phyloP scores from a whole-genome alignment of 2,329 filamentous ascomycete species.

The Lachnellula subtilissima region DNA sequence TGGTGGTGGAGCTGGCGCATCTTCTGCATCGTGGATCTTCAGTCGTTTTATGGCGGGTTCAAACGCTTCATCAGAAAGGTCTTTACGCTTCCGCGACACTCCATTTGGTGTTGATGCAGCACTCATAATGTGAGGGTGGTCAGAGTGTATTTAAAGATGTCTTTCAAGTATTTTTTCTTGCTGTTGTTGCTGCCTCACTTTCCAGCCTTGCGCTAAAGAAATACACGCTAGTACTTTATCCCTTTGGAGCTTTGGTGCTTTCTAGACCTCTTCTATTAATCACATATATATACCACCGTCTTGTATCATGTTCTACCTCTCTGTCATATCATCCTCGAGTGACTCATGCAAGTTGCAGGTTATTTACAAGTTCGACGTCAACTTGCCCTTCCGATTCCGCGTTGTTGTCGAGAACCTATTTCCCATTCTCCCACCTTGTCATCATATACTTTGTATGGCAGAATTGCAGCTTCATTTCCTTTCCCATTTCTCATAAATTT shows the following conservation, averaged over 20 bases:
- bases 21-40: conserved; percentile 5
- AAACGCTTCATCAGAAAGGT: conserved; percentile 4
- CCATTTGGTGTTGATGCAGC: conserved; percentile 6
- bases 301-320: neutral
- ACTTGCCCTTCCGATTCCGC: neutral
- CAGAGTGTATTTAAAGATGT: neutral
- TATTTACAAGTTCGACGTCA: neutral
- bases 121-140: neutral
- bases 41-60: conserved; percentile 8
- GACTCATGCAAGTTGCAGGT: neutral
- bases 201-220: neutral
- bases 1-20: conserved; percentile 18
- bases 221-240: neutral
- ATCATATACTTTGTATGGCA: neutral
- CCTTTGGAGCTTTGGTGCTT: neutral
- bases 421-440: neutral
- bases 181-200: neutral
- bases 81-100: conserved; percentile 10
- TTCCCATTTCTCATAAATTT: neutral
- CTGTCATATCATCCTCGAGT: neutral
- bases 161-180: neutral
- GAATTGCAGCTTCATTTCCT: neutral
- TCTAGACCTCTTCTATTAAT: neutral
- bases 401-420: neutral
- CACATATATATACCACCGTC: neutral